Evolutionary conservation across 2,329 filamentous ascomycete species (phyloP).

Genomic region (Aspergillus sp.): DNA sequence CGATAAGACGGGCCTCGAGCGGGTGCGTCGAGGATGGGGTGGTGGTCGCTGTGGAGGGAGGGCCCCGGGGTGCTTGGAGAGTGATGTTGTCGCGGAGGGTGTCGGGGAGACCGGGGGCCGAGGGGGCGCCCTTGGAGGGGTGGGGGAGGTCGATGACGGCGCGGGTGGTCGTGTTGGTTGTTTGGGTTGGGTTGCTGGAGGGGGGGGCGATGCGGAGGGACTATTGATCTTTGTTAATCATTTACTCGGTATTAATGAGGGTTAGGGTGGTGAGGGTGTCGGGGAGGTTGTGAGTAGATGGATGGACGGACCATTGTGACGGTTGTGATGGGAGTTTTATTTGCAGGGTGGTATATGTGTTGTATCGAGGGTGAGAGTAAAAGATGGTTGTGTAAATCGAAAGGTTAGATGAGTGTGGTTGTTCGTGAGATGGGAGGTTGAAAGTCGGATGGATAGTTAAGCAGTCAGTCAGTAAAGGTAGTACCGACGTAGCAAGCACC

Average conservation of each 20-base stretch:
- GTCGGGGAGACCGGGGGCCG: constrained; percentile 90
- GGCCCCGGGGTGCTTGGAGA: constrained; percentile 55
- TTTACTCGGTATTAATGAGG: not conserved
- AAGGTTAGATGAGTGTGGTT: not conserved
- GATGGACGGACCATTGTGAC: constrained; percentile 35
- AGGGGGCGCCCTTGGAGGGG: constrained; percentile 72
- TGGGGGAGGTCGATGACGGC: constrained; percentile 52
- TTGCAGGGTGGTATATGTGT: not conserved
- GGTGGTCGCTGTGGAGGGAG: constrained; percentile 42
- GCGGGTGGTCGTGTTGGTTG: constrained; percentile 64
- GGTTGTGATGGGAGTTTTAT: constrained; percentile 1
- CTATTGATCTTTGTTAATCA: constrained; percentile 46
- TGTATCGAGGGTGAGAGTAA: not conserved
- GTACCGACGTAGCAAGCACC: not conserved
- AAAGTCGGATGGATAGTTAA: constrained; percentile 20
- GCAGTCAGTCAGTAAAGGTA: not conserved
- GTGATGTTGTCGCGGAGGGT: constrained; percentile 82
- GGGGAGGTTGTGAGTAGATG: not conserved
- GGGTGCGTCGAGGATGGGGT: constrained; percentile 74
- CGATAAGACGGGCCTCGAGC: constrained; percentile 82
- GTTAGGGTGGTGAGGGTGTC: not conserved
- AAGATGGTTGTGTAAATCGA: constrained; percentile 14
- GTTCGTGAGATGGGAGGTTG: constrained; percentile 17
- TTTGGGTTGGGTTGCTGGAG: constrained; percentile 64
- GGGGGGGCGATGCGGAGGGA: constrained; percentile 87